These are phyloP conservation scores for Chalciporus sp. DNA, from an alignment of 1,284 basidiomycete species.

Conservation along the genomic window DNA sequence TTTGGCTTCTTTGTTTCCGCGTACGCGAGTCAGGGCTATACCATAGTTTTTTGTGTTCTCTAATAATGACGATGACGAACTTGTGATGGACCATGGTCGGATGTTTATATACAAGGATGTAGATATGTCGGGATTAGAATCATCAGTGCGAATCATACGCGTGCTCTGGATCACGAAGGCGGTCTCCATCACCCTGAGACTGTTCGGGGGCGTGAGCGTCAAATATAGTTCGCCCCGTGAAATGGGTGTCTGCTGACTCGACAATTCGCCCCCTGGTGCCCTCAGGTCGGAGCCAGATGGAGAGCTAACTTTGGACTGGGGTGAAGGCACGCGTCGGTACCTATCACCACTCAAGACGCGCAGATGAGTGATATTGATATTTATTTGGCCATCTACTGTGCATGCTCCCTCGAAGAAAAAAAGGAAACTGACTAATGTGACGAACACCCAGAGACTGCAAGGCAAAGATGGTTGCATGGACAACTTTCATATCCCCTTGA, in stretches of 20 bases:
- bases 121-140: not conserved
- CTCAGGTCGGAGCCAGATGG: no score
- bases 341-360: not conserved
- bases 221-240: not conserved
- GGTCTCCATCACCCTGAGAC: not conserved
- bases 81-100: not conserved
- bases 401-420: no score
- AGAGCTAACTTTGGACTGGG: not conserved
- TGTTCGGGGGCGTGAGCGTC: not conserved
- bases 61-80: conserved; percentile 28
- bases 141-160: not conserved
- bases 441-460: not conserved
- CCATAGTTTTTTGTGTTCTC: conserved; percentile 24
- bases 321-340: not conserved
- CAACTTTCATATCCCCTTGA: not conserved
- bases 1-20: conserved; percentile 14
- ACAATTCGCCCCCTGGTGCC: not conserved
- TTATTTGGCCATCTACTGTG: no score
- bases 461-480: not conserved
- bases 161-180: not conserved
- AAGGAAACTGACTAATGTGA: no score
- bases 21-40: conserved; percentile 25
- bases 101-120: not conserved
- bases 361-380: conserved; percentile 5
- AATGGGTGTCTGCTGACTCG: not conserved